Conservation (phyloP, 345 rosid genomes). For the Murraya paniculata region DNA sequence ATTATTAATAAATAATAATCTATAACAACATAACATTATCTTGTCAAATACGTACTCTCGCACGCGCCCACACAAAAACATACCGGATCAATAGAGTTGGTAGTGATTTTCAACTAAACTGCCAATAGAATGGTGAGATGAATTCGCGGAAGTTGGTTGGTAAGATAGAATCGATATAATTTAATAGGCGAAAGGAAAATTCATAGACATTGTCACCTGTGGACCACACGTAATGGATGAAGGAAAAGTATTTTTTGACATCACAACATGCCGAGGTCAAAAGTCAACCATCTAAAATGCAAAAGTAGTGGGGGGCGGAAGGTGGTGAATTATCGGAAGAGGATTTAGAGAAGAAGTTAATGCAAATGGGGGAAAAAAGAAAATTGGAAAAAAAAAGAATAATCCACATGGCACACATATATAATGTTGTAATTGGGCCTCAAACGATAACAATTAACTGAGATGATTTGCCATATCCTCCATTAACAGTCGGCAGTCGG, state of each 20-base stretch:
- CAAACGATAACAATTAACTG: too few species aligned
- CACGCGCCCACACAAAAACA: too few species aligned
- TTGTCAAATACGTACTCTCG: too few species aligned
- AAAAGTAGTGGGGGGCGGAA: background rate
- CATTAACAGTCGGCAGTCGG: background rate
- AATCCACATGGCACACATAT: too few species aligned
- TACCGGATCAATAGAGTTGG: too few species aligned
- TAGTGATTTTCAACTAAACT: background rate
- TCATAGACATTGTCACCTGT: background rate
- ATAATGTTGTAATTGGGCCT: background rate
- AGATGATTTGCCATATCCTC: background rate
- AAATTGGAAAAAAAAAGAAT: too few species aligned
- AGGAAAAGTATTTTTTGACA: background rate
- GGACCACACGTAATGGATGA: conserved; percentile 4
- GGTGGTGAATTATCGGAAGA: too few species aligned
- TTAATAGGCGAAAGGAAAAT: background rate
- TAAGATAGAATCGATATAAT: background rate
- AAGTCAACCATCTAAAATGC: background rate
- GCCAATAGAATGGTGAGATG: background rate
- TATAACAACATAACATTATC: too few species aligned
- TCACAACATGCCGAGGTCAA: background rate
- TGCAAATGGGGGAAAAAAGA: too few species aligned
- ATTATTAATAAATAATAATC: too few species aligned
- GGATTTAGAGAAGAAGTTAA: background rate
- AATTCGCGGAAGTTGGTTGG: background rate